A percentile compares a stretch with the other conserved stretches of the same genome.
phyloP scores from a whole-genome alignment of 1,284 basidiomycete genomes.

The Paramarasmius palmivorus region DNA sequence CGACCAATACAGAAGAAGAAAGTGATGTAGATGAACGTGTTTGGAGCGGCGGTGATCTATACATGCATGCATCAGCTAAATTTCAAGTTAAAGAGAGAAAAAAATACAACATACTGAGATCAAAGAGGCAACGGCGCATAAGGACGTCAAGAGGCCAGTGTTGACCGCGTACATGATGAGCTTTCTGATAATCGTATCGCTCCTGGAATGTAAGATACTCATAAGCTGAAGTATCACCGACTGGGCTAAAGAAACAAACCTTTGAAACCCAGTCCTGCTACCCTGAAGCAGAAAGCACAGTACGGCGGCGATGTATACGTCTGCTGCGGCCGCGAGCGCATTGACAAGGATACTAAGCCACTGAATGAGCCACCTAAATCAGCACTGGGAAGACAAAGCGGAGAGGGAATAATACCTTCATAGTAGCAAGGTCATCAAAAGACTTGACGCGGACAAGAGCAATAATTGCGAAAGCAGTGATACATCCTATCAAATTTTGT shows the following conservation, averaged over 20 bases:
- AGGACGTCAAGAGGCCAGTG: conserved; percentile 40
- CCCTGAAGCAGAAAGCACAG: conserved; percentile 41
- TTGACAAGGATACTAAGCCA: conserved; percentile 46
- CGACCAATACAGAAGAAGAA: conserved; percentile 56
- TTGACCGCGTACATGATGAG: conserved; percentile 50
- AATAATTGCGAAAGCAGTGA: conserved; percentile 20
- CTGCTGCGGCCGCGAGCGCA: conserved; percentile 39
- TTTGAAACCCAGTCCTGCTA: conserved; percentile 44
- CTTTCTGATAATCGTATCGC: conserved; percentile 47
- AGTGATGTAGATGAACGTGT: conserved; percentile 44
- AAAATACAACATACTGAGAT: conserved; percentile 33
- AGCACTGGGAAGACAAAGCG: neutral
- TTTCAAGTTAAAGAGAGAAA: neutral
- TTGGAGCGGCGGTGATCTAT: conserved; percentile 38
- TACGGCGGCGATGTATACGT: conserved; percentile 41
- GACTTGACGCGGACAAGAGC: conserved; percentile 14
- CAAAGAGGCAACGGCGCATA: conserved; percentile 42
- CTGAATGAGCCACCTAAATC: conserved; percentile 15
- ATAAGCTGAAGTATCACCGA: neutral
- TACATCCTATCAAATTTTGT: conserved; percentile 19
- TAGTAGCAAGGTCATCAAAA: conserved; percentile 2
- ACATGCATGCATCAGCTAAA: neutral
- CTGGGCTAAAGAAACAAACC: conserved; percentile 23
- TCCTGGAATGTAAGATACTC: conserved; percentile 28
- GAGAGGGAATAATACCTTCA: conserved; percentile 7